phyloP scores from a whole-genome alignment of 208 protist species.

The Trichomonas gallinae region DNA sequence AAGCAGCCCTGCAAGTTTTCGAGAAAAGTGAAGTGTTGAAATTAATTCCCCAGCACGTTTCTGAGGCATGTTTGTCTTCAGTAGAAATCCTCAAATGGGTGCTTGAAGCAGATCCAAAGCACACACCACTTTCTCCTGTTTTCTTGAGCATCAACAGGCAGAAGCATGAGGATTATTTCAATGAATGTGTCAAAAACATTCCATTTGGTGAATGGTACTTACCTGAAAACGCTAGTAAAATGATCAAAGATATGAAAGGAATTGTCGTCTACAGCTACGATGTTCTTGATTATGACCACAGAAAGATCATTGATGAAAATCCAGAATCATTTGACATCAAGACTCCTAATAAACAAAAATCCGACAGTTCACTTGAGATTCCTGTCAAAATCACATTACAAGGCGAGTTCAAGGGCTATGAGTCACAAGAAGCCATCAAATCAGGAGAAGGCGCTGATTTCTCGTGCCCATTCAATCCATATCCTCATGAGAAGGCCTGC shows the following conservation, averaged over 20 bases:
- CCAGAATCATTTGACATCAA: not conserved
- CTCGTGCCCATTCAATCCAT: not conserved
- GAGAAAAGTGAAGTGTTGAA: not conserved
- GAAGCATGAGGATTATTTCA: not conserved
- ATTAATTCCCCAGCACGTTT: not conserved
- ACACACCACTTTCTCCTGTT: not conserved
- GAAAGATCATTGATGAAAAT: not conserved
- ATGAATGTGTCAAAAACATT: not conserved
- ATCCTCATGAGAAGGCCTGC: not conserved
- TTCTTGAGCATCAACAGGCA: not conserved
- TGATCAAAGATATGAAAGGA: not conserved
- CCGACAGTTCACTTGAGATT: not conserved
- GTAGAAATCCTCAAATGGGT: not conserved
- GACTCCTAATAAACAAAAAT: not conserved
- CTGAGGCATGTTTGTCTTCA: not conserved
- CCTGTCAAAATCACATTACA: not conserved
- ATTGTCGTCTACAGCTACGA: not conserved
- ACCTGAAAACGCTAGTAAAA: not conserved
- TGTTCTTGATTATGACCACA: not conserved
- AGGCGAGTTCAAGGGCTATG: not conserved
- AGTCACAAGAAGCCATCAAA: not conserved
- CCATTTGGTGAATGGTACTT: not conserved
- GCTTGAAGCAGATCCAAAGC: not conserved
- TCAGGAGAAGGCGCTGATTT: not conserved
- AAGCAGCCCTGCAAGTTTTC: not conserved